Evolutionary conservation across 169 alveolate species (phyloP).

Genomic region (Plasmodium coatneyi): DNA sequence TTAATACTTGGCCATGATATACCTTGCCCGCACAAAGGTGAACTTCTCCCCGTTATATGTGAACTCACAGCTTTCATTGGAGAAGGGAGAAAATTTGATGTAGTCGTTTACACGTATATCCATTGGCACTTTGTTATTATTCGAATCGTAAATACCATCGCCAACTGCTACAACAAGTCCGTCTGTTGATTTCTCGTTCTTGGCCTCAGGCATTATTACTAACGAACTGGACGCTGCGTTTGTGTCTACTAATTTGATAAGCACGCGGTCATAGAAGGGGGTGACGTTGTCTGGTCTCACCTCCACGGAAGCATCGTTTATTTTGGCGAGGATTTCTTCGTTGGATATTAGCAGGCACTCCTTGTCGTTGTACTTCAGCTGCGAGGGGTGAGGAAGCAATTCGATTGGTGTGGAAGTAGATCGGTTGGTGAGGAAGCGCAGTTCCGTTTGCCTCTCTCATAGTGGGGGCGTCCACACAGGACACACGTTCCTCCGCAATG

Average conservation of each 20-base stretch:
- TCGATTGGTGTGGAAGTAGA: not conserved
- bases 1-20: constrained; percentile 66
- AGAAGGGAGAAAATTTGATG: constrained; percentile 67
- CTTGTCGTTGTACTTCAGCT: constrained; percentile 66
- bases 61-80: constrained; percentile 71
- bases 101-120: constrained; percentile 53
- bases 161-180: constrained; percentile 68
- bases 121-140: constrained; percentile 59
- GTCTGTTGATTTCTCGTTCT: constrained; percentile 35
- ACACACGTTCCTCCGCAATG: not conserved
- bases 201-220: constrained; percentile 63
- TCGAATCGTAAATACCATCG: constrained; percentile 56
- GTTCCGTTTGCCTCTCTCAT: not conserved
- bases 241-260: constrained; percentile 39
- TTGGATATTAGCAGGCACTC: constrained; percentile 68
- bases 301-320: constrained; percentile 24
- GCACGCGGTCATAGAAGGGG: constrained; percentile 69
- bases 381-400: not conserved
- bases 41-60: constrained; percentile 51
- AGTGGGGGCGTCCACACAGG: not conserved
- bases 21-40: constrained; percentile 67
- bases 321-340: constrained; percentile 60
- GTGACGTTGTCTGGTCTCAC: constrained; percentile 50
- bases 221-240: constrained; percentile 42
- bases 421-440: not conserved